A percentile compares a stretch with the other conserved stretches of the same genome.
phyloP scores from a whole-genome alignment of 805 yeast species.

The Isabelozyma heimii region DNA sequence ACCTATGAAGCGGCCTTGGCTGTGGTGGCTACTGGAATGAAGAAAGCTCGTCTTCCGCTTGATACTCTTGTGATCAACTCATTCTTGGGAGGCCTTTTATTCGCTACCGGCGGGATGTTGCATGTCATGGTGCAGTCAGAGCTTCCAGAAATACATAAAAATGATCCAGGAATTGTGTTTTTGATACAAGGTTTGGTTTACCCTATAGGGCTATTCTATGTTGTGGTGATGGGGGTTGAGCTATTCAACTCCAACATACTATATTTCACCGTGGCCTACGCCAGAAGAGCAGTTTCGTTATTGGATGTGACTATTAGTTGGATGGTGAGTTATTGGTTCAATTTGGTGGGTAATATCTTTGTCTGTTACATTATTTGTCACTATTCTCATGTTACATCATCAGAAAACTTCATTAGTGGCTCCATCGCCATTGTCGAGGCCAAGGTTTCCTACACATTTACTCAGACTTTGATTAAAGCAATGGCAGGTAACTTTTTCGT shows the following conservation, averaged over 20 bases:
- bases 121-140: slow-evolving; percentile 54
- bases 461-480: slow-evolving; percentile 64
- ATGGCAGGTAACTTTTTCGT: slow-evolving; percentile 79
- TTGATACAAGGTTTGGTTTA: slow-evolving; percentile 60
- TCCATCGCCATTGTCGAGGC: slow-evolving; percentile 46
- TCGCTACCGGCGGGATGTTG: slow-evolving; percentile 73
- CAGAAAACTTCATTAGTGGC: slow-evolving; percentile 43
- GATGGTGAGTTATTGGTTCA: slow-evolving; percentile 65
- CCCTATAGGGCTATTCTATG: slow-evolving; percentile 73
- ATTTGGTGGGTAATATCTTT: slow-evolving; percentile 62
- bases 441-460: slow-evolving; percentile 47
- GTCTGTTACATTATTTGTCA: slow-evolving; percentile 64
- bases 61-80: slow-evolving; percentile 64
- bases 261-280: slow-evolving; percentile 65
- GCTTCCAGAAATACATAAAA: slow-evolving; percentile 38
- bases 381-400: slow-evolving; percentile 48
- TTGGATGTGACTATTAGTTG: slow-evolving; percentile 64
- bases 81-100: slow-evolving; percentile 65
- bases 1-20: slow-evolving; percentile 84
- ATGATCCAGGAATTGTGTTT: slow-evolving; percentile 51
- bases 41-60: slow-evolving; percentile 65
- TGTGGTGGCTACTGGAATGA: slow-evolving; percentile 82
- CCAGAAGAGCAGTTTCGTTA: slow-evolving; percentile 67
- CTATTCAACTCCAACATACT: slow-evolving; percentile 72
- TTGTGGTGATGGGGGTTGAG: slow-evolving; percentile 73